Conservation (phyloP, 768 basidiomycete species). For the Auriscalpium vulgare region DNA sequence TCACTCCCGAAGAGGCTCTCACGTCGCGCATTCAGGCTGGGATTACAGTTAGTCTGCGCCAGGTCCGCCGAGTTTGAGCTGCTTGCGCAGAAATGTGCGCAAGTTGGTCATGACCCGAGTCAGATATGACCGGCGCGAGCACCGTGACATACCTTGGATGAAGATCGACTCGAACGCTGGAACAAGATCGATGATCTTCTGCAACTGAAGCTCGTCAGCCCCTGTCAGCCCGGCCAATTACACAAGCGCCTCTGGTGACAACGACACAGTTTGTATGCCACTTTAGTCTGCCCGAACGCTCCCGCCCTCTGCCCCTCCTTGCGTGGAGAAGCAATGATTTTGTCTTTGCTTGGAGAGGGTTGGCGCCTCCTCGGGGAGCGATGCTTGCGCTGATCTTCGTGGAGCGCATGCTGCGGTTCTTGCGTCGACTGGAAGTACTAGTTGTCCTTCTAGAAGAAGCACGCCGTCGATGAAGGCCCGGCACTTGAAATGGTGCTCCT, state of each 20-base stretch:
- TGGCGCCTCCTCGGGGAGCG: too few species aligned
- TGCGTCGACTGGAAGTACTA: neutral
- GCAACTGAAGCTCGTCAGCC: too few species aligned
- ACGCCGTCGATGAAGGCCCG: neutral
- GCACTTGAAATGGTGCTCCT: neutral
- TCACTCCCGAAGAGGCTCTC: neutral
- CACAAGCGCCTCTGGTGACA: neutral
- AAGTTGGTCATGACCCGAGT: too few species aligned
- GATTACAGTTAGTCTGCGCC: conserved; percentile 4
- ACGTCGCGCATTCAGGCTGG: neutral
- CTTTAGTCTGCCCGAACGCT: conserved; percentile 37
- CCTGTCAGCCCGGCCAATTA: neutral
- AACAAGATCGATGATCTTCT: too few species aligned
- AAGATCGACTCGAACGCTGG: too few species aligned
- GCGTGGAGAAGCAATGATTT: too few species aligned
- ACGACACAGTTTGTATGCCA: conserved; percentile 35
- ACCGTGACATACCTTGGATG: neutral
- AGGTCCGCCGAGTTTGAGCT: conserved; percentile 8
- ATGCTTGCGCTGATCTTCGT: too few species aligned
- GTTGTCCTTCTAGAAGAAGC: neutral
- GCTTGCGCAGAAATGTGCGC: too few species aligned
- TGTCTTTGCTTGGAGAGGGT: too few species aligned
- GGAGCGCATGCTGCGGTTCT: neutral
- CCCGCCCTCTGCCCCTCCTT: conserved; percentile 22
- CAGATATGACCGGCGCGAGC: too few species aligned